phyloP scores from a whole-genome alignment of 495 filamentous ascomycete species.

The Mytilinidion resinicola region DNA sequence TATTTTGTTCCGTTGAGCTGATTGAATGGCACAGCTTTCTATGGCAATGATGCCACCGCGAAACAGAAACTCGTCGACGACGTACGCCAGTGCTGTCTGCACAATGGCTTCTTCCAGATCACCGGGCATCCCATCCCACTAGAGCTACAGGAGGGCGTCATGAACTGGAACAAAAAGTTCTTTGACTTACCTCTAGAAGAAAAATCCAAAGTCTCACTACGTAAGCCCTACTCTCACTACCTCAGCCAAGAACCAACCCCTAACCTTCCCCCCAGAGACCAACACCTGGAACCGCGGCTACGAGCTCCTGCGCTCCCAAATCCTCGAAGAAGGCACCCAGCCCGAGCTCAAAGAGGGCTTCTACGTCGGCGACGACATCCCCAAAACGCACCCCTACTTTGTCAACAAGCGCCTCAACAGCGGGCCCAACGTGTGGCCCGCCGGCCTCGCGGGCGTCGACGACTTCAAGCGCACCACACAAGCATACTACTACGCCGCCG shows the following conservation, averaged over 20 bases:
- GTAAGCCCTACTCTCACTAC: conserved; percentile 7
- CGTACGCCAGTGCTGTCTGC: conserved; percentile 19
- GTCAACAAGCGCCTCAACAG: conserved; percentile 24
- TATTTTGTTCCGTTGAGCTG: background rate
- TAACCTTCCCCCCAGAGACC: conserved; percentile 9
- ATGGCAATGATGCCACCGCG: conserved; percentile 6
- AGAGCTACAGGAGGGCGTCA: conserved; percentile 10
- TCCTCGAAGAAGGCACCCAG: conserved; percentile 3
- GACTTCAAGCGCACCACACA: conserved; percentile 20
- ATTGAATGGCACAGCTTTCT: conserved; percentile 9
- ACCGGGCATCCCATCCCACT: background rate
- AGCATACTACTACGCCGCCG: conserved; percentile 13
- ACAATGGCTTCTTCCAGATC: conserved; percentile 9
- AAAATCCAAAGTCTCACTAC: background rate
- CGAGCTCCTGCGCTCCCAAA: conserved; percentile 9
- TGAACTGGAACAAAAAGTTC: conserved; percentile 6
- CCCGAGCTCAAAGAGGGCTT: conserved; percentile 22
- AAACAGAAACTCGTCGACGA: conserved; percentile 15
- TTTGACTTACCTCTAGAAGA: background rate
- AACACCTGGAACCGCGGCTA: conserved; percentile 32
- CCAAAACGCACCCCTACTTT: conserved; percentile 11
- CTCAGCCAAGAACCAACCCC: conserved; percentile 3
- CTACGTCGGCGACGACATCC: conserved; percentile 31
- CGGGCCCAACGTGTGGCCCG: conserved; percentile 34
- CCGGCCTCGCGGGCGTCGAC: conserved; percentile 4